A percentile compares a stretch with the other conserved stretches of the same genome.
Conservation (phyloP, 1,284 basidiomycete species). For the Vanrija sp. region DNA sequence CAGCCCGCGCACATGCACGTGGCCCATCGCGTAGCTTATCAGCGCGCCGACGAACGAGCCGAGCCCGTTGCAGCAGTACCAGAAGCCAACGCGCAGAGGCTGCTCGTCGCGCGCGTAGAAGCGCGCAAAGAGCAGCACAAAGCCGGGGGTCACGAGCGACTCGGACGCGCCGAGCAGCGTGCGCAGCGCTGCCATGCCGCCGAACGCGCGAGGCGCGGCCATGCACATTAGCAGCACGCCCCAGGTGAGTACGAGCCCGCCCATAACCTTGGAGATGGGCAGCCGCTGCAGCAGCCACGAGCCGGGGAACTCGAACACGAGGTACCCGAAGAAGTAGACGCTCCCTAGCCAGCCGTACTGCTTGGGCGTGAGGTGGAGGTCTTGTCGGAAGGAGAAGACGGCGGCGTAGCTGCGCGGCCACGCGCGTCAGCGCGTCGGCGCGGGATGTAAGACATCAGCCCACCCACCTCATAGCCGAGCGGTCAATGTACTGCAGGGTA, state of each 20-base stretch:
- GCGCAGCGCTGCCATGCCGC: slow-evolving; percentile 35
- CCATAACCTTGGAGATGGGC: slow-evolving; percentile 30
- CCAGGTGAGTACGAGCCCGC: slow-evolving; percentile 36
- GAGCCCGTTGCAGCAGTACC: slow-evolving; percentile 39
- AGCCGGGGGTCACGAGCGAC: slow-evolving; percentile 44
- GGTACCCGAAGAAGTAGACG: slow-evolving; percentile 29
- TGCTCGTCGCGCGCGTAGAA: slow-evolving; percentile 46
- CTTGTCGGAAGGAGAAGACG: slow-evolving; percentile 37
- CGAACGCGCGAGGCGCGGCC: slow-evolving; percentile 38
- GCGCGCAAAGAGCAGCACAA: slow-evolving; percentile 39
- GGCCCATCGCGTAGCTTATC: slow-evolving; percentile 38
- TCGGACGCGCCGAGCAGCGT: slow-evolving; percentile 42
- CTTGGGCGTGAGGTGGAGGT: slow-evolving; percentile 28
- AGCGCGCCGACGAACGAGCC: slow-evolving; percentile 34
- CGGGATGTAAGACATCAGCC: too few relatives aligned
- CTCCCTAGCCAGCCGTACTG: slow-evolving; percentile 36
- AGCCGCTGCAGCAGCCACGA: slow-evolving; percentile 31
- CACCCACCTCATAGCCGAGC: slow-evolving; percentile 38
- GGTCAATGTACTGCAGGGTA: slow-evolving; percentile 46
- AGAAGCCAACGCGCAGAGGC: slow-evolving; percentile 34
- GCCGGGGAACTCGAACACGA: slow-evolving; percentile 35
- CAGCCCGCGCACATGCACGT: slow-evolving; percentile 21
- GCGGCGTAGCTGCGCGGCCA: slow-evolving; percentile 42
- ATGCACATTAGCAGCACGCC: slow-evolving; percentile 39
- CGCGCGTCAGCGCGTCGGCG: not conserved